Base-by-base conservation (phyloP, 2,329 filamentous ascomycete species). In the Ascochyta rabiei region DNA sequence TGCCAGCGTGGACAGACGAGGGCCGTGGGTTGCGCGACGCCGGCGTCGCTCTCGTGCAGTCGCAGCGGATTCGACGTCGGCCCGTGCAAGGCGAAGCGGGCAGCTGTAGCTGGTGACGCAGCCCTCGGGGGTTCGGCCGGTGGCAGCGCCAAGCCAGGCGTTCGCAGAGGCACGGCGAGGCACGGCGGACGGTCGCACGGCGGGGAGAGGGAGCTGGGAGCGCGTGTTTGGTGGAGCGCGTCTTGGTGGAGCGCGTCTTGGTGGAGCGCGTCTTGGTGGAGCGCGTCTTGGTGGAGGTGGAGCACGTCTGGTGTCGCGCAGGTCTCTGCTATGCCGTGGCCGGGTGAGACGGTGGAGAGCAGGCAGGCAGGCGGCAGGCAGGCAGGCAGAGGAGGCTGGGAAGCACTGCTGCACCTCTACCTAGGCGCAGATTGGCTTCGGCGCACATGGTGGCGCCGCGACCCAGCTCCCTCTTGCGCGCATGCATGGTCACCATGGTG, bases 61-160 rank as follows among this genome's bases (percentile, higher is more conserved):
- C 37, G 52, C 44, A 40, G 37, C 37, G 24, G 35, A 40, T 40
- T 44, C 49, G 55, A 53, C 48, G 30, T 21, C 13, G 15, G 31
- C 31, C 38, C 18, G 43, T 28, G n/a, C 4, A 5, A 3, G 12
- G 21, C 4, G 21, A 23, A 23, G 21, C 30, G 42, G 42, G 28
- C 41, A 39, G 44, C 23, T 18, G 44, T 23, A 42, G 43, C 50
- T 54, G 59, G 65, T 67, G 66, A 67, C 63, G 67, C 67, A 70
- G 52, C 42, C 18, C 24, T 30, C 40, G 48, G 48, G 16, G 26
- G 10, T 30, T 30, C 28, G 28, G 28, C 12, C 12, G 39, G 39
- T 18, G 30, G 59, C 47, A 52, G 57, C 53, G 68, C 64, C 61
- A 65, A 65, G 59, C 40, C 21, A 28, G 46, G 26, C 43, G 60